Conservation (phyloP, 495 filamentous ascomycete genomes). For the Xylaria bambusicola region DNA sequence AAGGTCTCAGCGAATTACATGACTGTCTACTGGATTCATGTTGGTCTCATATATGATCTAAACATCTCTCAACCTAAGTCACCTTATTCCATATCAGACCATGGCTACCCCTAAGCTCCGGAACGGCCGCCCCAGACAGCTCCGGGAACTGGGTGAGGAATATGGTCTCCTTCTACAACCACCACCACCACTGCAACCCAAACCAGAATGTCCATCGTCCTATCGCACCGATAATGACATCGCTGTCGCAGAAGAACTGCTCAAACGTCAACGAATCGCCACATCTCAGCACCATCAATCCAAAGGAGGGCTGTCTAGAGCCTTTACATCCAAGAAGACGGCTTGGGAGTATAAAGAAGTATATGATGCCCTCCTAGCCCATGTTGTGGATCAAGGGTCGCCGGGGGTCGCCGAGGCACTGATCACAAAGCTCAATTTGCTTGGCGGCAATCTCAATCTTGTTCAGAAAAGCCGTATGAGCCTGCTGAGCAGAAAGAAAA, state of each 20-base stretch:
- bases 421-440: constrained; percentile 43
- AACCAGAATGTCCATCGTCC: constrained; percentile 29
- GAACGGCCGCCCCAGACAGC: constrained; percentile 36
- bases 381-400: constrained; percentile 42
- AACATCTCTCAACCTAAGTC: no score
- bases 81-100: neutral
- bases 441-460: constrained; percentile 46
- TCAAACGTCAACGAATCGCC: constrained; percentile 41
- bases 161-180: constrained; percentile 35
- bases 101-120: constrained; percentile 27
- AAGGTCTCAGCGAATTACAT: neutral
- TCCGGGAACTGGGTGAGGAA: constrained; percentile 39
- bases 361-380: constrained; percentile 44
- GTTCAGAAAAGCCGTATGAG: constrained; percentile 42
- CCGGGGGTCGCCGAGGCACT: constrained; percentile 51
- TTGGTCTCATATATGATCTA: no score
- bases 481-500: constrained; percentile 44
- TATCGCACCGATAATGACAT: constrained; percentile 44
- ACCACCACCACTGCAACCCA: constrained; percentile 23
- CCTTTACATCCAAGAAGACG: constrained; percentile 48
- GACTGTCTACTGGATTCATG: neutral
- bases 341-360: constrained; percentile 50
- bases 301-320: constrained; percentile 42
- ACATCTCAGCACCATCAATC: constrained; percentile 33
- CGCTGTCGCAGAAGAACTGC: constrained; percentile 43